A percentile compares a stretch with the other conserved stretches of the same genome.
Evolutionary conservation across 371 early-diverging fungal genomes (phyloP).

Genomic region (Mucor mucedo): DNA sequence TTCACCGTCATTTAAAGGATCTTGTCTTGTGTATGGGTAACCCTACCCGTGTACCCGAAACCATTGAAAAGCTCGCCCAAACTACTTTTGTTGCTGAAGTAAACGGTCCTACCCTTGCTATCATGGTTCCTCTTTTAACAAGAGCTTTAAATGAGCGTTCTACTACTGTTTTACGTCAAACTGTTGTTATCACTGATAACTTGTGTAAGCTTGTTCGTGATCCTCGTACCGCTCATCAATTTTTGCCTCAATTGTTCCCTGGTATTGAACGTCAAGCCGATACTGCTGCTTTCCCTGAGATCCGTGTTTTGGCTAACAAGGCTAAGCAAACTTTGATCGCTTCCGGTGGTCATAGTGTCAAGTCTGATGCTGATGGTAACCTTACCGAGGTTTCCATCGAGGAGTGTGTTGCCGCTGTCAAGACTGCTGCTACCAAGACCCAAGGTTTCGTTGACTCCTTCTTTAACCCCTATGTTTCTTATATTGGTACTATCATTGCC

Average conservation of each 20-base stretch:
- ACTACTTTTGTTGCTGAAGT: slow-evolving; percentile 85
- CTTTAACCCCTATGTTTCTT: slow-evolving; percentile 51
- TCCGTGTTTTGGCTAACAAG: slow-evolving; percentile 62
- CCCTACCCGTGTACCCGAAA: slow-evolving; percentile 68
- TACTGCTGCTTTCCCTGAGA: slow-evolving; percentile 64
- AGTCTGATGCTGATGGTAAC: slow-evolving; percentile 36
- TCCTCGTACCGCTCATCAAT: slow-evolving; percentile 65
- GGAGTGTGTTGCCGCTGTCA: slow-evolving; percentile 49
- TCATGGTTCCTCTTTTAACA: slow-evolving; percentile 73
- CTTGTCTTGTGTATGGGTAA: slow-evolving; percentile 78
- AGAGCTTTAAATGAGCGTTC: slow-evolving; percentile 70
- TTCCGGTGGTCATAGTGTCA: slow-evolving; percentile 60
- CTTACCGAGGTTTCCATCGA: slow-evolving; percentile 41
- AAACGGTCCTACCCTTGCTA: slow-evolving; percentile 78
- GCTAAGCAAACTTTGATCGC: slow-evolving; percentile 62
- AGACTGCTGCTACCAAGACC: slow-evolving; percentile 50
- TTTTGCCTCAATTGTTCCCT: slow-evolving; percentile 72
- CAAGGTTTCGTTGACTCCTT: slow-evolving; percentile 63
- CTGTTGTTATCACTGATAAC: slow-evolving; percentile 65
- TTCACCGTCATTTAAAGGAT: slow-evolving; percentile 69
- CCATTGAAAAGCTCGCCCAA: slow-evolving; percentile 74
- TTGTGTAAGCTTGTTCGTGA: slow-evolving; percentile 69
- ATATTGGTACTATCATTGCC: slow-evolving; percentile 53
- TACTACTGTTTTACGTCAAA: slow-evolving; percentile 59
- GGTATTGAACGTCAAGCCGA: slow-evolving; percentile 68